Evolutionary conservation across 768 basidiomycete genomes (phyloP), one percentile per base, ranked within the genome.

Genomic region (Pleurotus pulmonarius): DNA sequence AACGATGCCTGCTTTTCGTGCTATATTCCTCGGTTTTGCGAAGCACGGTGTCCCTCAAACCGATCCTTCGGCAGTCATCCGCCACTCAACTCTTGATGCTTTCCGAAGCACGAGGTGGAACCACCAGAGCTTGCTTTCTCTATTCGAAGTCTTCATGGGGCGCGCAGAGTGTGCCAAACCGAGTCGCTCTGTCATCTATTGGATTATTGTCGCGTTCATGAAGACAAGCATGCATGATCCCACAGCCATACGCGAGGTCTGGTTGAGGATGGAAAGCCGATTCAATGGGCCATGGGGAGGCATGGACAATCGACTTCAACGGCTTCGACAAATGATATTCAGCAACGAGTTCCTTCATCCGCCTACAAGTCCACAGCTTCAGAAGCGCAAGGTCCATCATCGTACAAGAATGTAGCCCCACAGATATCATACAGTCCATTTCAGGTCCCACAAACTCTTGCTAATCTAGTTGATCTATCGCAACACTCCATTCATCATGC

Each of bases 11-110:
- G 73, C 83, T 29, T 94, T 87, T 67, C 83, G 89, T 18, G 82
- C 82, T 15, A 66, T 94, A 40, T 92, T 94, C 64, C 76, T 88
- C 15, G 91, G 89, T 1, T 94, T 92, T 66, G 73, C 76, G 5
- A 81, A 80, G 9, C 83, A 89, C 61, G 88, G 81, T 39, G 60
- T 70, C 34, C 63, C 67, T 5, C 64, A 68, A 12, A 34, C 29
- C 9, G 51, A 29, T 13, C 16, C n/a, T 26, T 16, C 22, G 8
- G 8, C 26, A 8, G 7, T n/a, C 16, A 20, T 18, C 13, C 34
- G 34, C 1, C n/a, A n/a, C 2, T 22, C 25, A 11, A 16, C n/a
- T 20, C 34, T 7, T 29, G 20, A n/a, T 7, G 18, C 51, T 58
- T 49, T 53, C 41, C 16, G 43, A 62, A 34, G 55, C 63, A 11